phyloP scores from a whole-genome alignment of 202 grass and related monocot species.

The Hordeum pubiflorum region DNA sequence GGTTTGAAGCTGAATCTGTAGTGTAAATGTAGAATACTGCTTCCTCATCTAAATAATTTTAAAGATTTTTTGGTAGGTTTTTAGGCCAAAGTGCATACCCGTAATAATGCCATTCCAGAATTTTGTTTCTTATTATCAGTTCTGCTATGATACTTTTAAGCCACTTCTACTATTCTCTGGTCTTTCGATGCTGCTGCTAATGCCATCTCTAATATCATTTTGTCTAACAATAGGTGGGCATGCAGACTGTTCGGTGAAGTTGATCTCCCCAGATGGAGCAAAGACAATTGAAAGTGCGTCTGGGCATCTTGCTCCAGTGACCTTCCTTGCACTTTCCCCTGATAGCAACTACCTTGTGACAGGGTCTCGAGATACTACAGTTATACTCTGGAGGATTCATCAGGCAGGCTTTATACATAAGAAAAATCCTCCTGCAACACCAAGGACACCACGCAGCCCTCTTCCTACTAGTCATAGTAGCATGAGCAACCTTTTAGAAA shows the following conservation, averaged over 20 bases:
- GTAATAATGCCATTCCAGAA: background rate
- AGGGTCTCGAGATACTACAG: constrained; percentile 82
- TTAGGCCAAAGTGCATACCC: background rate
- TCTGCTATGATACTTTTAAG: constrained; percentile 2
- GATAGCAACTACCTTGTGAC: constrained; percentile 88
- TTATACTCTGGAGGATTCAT: constrained; percentile 88
- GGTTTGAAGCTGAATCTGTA: background rate
- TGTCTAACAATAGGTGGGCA: constrained; percentile 76
- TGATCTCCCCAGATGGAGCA: constrained; percentile 75
- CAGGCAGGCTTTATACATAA: constrained; percentile 44
- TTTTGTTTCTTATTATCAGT: constrained; percentile 5
- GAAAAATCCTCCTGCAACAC: constrained; percentile 48
- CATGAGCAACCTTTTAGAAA: constrained; percentile 38
- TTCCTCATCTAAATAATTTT: background rate
- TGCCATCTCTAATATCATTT: constrained; percentile 22
- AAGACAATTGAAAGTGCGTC: constrained; percentile 82
- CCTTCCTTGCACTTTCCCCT: constrained; percentile 72
- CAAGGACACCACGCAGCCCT: constrained; percentile 58
- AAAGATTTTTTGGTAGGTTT: background rate
- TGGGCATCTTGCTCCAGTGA: constrained; percentile 85
- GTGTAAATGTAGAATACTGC: background rate
- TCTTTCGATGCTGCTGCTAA: constrained; percentile 3
- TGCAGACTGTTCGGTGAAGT: constrained; percentile 84
- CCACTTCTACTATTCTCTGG: background rate
- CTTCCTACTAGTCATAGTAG: constrained; percentile 44